These are phyloP conservation scores for Cordyceps cicadae DNA, from an alignment of 2,329 filamentous ascomycete species.

Conservation along the genomic window DNA sequence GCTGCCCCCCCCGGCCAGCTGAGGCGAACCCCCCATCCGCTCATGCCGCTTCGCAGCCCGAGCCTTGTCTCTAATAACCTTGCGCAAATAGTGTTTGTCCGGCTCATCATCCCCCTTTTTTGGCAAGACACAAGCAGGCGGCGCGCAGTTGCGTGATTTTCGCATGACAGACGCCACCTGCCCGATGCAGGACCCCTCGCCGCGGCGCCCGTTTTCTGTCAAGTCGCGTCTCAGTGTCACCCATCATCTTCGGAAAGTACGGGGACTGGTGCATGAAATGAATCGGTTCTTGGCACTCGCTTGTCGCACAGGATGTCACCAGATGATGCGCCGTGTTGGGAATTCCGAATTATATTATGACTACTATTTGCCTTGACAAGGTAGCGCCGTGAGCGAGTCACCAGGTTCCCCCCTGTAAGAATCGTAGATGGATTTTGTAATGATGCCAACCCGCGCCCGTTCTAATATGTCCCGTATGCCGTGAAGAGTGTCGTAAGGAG, in stretches of 20 bases:
- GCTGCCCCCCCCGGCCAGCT: too few relatives aligned
- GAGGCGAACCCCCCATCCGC: neutral
- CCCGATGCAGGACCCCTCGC: neutral
- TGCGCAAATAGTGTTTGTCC: neutral
- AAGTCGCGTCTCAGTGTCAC: neutral
- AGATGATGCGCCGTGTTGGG: neutral
- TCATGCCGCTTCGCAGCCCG: neutral
- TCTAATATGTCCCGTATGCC: neutral
- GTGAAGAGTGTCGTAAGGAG: conserved; percentile 14
- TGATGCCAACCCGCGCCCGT: neutral
- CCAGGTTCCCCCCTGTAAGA: too few relatives aligned
- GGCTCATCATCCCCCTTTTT: neutral
- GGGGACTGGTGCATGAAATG: too few relatives aligned
- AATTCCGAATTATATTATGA: neutral
- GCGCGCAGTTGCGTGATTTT: conserved; percentile 1
- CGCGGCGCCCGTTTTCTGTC: neutral
- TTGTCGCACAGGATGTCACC: neutral
- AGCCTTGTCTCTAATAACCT: neutral
- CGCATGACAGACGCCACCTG: neutral
- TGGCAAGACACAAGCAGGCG: neutral
- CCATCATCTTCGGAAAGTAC: neutral
- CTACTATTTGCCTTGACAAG: neutral
- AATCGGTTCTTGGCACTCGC: too few relatives aligned
- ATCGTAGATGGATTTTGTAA: too few relatives aligned
- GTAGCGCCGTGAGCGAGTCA: too few relatives aligned